Evolutionary conservation across 495 filamentous ascomycete species (phyloP), one percentile per base, ranked within the genome.

Genomic region (Neurospora tetrasperma): DNA sequence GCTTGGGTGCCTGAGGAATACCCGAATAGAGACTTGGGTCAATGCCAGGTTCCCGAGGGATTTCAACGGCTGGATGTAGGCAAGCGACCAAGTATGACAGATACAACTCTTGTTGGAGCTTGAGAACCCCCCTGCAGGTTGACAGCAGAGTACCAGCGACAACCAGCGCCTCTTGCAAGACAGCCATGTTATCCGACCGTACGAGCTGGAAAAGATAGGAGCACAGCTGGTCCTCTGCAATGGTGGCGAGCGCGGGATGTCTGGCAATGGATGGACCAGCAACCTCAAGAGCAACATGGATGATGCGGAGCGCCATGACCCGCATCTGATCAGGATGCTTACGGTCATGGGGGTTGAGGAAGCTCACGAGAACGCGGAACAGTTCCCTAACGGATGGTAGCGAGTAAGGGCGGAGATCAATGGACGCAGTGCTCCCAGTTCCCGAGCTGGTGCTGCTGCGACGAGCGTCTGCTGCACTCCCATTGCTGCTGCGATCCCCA

Each of bases 41-140:
- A 69, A 99, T 98, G 42, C 92, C 93, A 3, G 93, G 85, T 74
- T 99, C 96, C 71, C 89, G 85, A 1, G 96, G 96, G 73, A 99
- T 98, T 72, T 97, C 93, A 35, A 98, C 90, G 20, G 90, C 87
- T 3, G 96, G 96, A 78, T 98, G 94, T 44, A 99, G 85, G 79
- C 96, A 99, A 14, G 93, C 93, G 40, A 98, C 91, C 41, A 99
- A 82, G 80, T 99, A 99, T 0, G 94, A 96, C 42, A 99, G 82
- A 78, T 95, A 99, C 4, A 99, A 86, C 82, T 99, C 96, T 84
- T 99, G 96, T 77, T 99, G 96, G 35, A 99, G 85, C 82, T 98
- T 98, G 70, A 99, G 83, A 23, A 97, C 93, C n/a, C 90, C 89
- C 68, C 96, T 88, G 78, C 94, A 97, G 0, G 96, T 98, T 41